Evolutionary conservation across 2,329 filamentous ascomycete species (phyloP).

Genomic region (Fusarium aywerte): DNA sequence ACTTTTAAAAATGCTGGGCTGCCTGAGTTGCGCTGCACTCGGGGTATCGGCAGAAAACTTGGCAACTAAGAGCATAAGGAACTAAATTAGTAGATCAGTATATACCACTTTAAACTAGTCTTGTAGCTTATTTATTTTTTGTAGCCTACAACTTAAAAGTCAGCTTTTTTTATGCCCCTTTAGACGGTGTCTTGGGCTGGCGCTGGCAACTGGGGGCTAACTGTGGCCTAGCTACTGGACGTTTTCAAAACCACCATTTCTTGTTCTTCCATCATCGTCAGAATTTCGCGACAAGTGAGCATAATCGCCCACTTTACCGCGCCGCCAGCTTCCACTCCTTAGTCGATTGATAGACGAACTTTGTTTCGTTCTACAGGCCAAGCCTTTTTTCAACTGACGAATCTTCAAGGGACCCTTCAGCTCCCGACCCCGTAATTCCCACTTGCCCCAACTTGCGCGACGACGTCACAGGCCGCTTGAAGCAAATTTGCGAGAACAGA

Average conservation of each 20-base stretch:
- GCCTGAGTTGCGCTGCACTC: not conserved
- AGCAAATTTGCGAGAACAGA: slow-evolving; percentile 8
- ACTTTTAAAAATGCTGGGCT: slow-evolving; percentile 41
- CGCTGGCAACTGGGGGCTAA: slow-evolving; percentile 6
- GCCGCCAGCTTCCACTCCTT: slow-evolving; percentile 1
- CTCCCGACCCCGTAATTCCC: slow-evolving; percentile 24
- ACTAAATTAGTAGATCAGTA: too few species aligned
- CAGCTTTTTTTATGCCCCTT: too few species aligned
- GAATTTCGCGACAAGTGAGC: slow-evolving; percentile 37
- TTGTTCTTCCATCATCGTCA: slow-evolving; percentile 38
- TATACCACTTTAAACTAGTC: too few species aligned
- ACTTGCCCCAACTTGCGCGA: slow-evolving; percentile 28
- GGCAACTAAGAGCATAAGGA: too few species aligned
- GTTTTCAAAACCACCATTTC: slow-evolving; percentile 42
- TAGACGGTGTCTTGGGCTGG: not conserved
- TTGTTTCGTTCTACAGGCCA: not conserved
- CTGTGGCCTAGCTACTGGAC: slow-evolving; percentile 5
- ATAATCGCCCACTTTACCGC: slow-evolving; percentile 29
- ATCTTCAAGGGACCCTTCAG: slow-evolving; percentile 13
- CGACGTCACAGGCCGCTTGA: slow-evolving; percentile 26
- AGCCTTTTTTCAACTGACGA: slow-evolving; percentile 20
- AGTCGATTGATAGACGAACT: not conserved
- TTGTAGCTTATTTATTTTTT: too few species aligned
- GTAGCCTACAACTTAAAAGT: too few species aligned
- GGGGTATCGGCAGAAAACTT: too few species aligned